Evolutionary conservation across 495 filamentous ascomycete species (phyloP).

Genomic region (Neurospora cerealis): DNA sequence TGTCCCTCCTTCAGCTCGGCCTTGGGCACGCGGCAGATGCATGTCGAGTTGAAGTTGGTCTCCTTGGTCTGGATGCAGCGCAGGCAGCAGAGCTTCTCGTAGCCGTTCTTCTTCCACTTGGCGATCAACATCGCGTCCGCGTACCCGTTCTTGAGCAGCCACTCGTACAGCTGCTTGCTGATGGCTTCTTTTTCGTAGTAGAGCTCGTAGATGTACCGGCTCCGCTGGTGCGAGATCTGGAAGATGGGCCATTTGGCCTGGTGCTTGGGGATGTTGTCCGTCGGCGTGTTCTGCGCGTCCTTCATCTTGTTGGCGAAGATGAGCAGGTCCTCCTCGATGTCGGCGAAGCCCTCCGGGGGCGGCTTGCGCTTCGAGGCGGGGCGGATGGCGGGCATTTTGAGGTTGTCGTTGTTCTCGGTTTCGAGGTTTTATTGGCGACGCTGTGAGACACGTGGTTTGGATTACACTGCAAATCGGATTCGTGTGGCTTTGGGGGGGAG

Average conservation of each 20-base stretch:
- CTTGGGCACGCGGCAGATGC: slow-evolving; percentile 92
- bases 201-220: slow-evolving; percentile 88
- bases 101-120: slow-evolving; percentile 99
- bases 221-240: slow-evolving; percentile 92
- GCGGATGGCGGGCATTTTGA: slow-evolving; percentile 75
- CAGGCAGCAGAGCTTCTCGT: slow-evolving; percentile 96
- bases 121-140: slow-evolving; percentile 91
- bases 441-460: neutral
- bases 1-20: slow-evolving; percentile 85
- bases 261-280: slow-evolving; percentile 51
- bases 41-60: slow-evolving; percentile 96
- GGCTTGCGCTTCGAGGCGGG: slow-evolving; percentile 71
- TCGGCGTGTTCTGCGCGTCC: slow-evolving; percentile 73
- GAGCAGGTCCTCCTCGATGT: slow-evolving; percentile 92
- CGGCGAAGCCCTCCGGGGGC: slow-evolving; percentile 89
- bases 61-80: slow-evolving; percentile 98
- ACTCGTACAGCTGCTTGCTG: slow-evolving; percentile 82
- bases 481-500: no score
- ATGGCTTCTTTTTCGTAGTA: slow-evolving; percentile 98
- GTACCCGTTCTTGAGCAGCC: slow-evolving; percentile 93
- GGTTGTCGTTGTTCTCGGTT: slow-evolving; percentile 13
- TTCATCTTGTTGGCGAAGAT: slow-evolving; percentile 99
- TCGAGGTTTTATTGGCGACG: neutral
- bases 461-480: no score
- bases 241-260: slow-evolving; percentile 95